Percentiles rank a stretch among this genome's conserved stretches.
Conservation (phyloP, 345 rosid species). For the Eucalyptus virginea region DNA sequence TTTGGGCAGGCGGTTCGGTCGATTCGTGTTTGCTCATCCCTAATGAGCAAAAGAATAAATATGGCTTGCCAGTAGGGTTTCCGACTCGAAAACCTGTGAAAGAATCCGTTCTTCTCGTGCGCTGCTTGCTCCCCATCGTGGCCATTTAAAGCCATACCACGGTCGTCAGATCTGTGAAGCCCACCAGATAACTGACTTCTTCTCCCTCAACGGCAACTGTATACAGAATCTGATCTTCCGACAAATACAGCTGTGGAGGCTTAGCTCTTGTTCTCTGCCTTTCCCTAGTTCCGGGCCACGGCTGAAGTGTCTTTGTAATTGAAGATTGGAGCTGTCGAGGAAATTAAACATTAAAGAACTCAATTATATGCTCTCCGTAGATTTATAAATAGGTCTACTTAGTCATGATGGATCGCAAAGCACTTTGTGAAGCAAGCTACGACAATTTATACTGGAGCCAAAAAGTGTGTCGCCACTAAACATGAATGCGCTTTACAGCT, state of each 20-base stretch:
- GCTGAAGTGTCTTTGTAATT: not conserved
- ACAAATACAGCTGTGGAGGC: not conserved
- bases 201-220: not conserved
- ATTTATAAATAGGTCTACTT: not conserved
- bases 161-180: not conserved
- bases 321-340: not conserved
- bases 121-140: not conserved
- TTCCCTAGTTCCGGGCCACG: not conserved
- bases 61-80: not conserved
- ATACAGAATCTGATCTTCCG: not conserved
- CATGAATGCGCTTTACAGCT: not conserved
- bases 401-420: not conserved
- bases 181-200: not conserved
- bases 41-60: not conserved
- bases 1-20: too few species aligned
- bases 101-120: not conserved
- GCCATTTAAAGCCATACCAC: not conserved
- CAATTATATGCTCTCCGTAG: not conserved
- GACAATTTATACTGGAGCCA: not conserved
- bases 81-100: not conserved
- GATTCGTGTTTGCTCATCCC: too few species aligned
- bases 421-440: not conserved
- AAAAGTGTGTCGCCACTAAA: not conserved
- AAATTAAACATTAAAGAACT: not conserved
- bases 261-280: not conserved